Evolutionary conservation across 1,284 basidiomycete species (phyloP).

Genomic region (Termitomyces sp.): DNA sequence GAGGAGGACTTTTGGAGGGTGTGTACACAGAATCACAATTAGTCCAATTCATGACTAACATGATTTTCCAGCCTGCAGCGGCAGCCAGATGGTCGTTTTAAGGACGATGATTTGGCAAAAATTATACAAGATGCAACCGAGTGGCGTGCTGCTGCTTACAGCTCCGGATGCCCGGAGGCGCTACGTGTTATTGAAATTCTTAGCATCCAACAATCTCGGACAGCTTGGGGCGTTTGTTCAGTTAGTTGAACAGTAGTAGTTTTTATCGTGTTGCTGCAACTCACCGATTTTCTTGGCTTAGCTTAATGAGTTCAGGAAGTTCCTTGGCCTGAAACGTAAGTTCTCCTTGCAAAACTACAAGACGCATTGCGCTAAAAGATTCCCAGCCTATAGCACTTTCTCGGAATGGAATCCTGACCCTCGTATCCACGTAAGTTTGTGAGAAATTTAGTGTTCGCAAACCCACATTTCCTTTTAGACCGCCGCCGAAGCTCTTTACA

Average conservation of each 20-base stretch:
- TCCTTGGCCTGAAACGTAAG: slow-evolving; percentile 39
- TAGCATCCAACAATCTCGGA: slow-evolving; percentile 63
- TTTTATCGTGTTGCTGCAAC: neutral
- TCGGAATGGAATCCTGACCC: slow-evolving; percentile 75
- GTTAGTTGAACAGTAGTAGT: slow-evolving; percentile 30
- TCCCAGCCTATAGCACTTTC: slow-evolving; percentile 57
- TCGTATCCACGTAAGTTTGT: slow-evolving; percentile 48
- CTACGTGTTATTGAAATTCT: slow-evolving; percentile 71
- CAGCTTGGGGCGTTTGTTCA: slow-evolving; percentile 68
- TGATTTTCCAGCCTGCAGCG: slow-evolving; percentile 41
- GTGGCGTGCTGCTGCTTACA: slow-evolving; percentile 63
- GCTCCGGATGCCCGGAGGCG: slow-evolving; percentile 67
- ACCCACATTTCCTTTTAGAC: slow-evolving; percentile 29
- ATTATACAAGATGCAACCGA: slow-evolving; percentile 67
- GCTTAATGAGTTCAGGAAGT: slow-evolving; percentile 50
- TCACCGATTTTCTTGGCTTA: slow-evolving; percentile 14
- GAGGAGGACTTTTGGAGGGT: slow-evolving; percentile 55
- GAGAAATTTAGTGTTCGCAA: too few relatives aligned
- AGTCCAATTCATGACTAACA: neutral
- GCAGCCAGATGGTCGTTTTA: slow-evolving; percentile 50
- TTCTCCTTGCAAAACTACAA: neutral
- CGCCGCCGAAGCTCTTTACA: slow-evolving; percentile 66
- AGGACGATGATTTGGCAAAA: slow-evolving; percentile 63
- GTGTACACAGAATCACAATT: slow-evolving; percentile 16
- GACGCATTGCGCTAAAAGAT: neutral